Evolutionary conservation across 768 basidiomycete species (phyloP), one percentile per base, ranked within the genome.

Genomic region (Coprinopsis sp.): DNA sequence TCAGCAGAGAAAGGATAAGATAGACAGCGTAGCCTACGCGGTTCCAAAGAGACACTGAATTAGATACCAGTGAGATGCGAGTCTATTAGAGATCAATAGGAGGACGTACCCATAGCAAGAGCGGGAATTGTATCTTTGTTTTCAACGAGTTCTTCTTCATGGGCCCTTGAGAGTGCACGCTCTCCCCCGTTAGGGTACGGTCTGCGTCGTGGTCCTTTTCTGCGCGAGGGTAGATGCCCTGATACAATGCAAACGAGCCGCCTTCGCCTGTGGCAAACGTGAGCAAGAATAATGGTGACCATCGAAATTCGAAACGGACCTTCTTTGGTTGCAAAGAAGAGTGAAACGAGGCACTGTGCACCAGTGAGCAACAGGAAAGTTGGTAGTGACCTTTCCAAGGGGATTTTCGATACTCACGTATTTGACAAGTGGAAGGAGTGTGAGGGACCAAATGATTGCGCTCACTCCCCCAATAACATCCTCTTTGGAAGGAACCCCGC

Each of bases 401-500:
- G n/a, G n/a, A n/a, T n/a, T n/a, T n/a, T n/a, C n/a, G n/a, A n/a
- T n/a, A n/a, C 75, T 18, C 51, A 77, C 81, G 55, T 84, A 85
- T 81, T 84, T 85, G 21, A 79, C 30, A 38, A 83, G 58, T 0
- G 83, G 82, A 16, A 83, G 54, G 21, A 84, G 63, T 0, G 79
- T 78, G 27, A 87, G 58, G 2, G 81, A 62, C 83, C 82, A 85
- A 28, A 85, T 55, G 47, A 85, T 82, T 16, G 81, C 79, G 47
- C 74, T 78, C 37, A 84, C 51, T 4, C 75, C 77, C 0, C 83
- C 82, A 41, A 87, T 76, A 13, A 83, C 62, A 56, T 84, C 82
- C 49, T 87, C 82, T 43, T 65, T 53, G 0, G 73, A 61, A 0
- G 82, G 83, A 0, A 67, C 57, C 12, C 70, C 67, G 0, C 75